Percentiles rank a stretch among this genome's conserved stretches.
These are phyloP conservation scores for Loxodes magnus DNA, from an alignment of 73 alveolate species.

Conservation along the genomic window DNA sequence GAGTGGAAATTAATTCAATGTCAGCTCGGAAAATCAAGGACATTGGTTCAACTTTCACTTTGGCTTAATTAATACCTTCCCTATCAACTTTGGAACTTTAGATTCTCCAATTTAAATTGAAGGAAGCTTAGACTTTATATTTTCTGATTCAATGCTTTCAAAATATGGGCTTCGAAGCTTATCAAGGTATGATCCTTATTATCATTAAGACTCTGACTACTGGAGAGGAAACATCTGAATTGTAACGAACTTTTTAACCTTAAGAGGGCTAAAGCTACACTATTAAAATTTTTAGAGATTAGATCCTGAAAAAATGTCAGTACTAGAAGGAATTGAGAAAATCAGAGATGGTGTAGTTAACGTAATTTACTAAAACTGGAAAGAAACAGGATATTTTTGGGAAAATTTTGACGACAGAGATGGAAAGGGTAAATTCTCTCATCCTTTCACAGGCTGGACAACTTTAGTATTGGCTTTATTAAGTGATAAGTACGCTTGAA, in stretches of 20 bases:
- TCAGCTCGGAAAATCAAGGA: neutral
- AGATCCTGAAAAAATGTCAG: slow-evolving; percentile 37
- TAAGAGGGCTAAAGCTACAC: slow-evolving; percentile 66
- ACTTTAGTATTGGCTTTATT: slow-evolving; percentile 54
- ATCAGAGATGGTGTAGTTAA: slow-evolving; percentile 54
- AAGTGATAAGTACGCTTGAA: slow-evolving; percentile 68
- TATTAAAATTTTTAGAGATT: no score
- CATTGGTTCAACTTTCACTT: slow-evolving; percentile 48
- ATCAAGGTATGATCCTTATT: slow-evolving; percentile 60
- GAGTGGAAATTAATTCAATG: slow-evolving; percentile 16
- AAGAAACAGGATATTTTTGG: slow-evolving; percentile 54
- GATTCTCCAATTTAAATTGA: slow-evolving; percentile 15
- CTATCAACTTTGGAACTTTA: slow-evolving; percentile 67
- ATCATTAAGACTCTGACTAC: slow-evolving; percentile 77
- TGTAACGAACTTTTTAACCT: slow-evolving; percentile 64
- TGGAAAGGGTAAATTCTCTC: slow-evolving; percentile 64
- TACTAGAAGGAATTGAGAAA: slow-evolving; percentile 36
- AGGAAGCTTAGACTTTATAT: slow-evolving; percentile 15
- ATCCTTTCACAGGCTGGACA: slow-evolving; percentile 95
- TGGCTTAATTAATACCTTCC: slow-evolving; percentile 89
- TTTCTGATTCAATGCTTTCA: slow-evolving; percentile 48
- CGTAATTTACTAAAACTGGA: slow-evolving; percentile 60
- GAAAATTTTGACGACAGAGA: slow-evolving; percentile 66
- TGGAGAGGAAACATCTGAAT: slow-evolving; percentile 96
- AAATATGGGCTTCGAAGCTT: slow-evolving; percentile 80